Evolutionary conservation across 768 basidiomycete genomes (phyloP).

Genomic region (Harrya chromipes): DNA sequence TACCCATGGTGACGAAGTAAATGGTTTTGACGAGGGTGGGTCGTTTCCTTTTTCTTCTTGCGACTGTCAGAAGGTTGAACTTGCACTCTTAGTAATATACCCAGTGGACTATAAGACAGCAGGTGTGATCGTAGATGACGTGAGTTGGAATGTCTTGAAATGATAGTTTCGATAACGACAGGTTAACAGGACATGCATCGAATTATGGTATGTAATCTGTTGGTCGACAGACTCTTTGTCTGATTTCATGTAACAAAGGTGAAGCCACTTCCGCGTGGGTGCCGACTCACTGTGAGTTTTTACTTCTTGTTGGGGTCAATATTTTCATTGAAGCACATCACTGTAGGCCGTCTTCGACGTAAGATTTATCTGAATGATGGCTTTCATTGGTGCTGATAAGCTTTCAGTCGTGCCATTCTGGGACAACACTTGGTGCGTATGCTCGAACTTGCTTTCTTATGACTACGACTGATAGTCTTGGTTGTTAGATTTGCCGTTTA

Average conservation of each 20-base stretch:
- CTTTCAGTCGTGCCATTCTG: slow-evolving; percentile 46
- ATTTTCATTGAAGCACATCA: background rate
- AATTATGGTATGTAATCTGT: slow-evolving; percentile 34
- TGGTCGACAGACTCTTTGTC: background rate
- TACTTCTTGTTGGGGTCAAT: background rate
- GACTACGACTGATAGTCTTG: background rate
- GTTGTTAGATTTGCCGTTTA: slow-evolving; percentile 25
- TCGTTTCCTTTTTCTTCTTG: background rate
- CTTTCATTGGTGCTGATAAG: background rate
- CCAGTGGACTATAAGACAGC: slow-evolving; percentile 79
- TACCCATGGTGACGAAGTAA: slow-evolving; percentile 70
- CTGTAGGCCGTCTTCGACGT: slow-evolving; percentile 48
- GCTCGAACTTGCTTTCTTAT: background rate
- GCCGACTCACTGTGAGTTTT: slow-evolving; percentile 53
- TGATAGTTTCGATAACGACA: background rate
- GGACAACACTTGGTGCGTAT: slow-evolving; percentile 42
- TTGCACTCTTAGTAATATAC: slow-evolving; percentile 62
- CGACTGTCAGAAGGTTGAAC: background rate
- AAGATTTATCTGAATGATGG: slow-evolving; percentile 16
- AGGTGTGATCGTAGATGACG: slow-evolving; percentile 80
- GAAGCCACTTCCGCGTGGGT: slow-evolving; percentile 58
- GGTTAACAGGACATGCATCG: slow-evolving; percentile 37
- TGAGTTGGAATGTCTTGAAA: slow-evolving; percentile 30
- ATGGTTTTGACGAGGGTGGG: slow-evolving; percentile 76
- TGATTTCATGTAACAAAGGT: slow-evolving; percentile 31